Evolutionary conservation across 805 yeast genomes (phyloP).

Genomic region (Teunomyces lycoperdinae): DNA sequence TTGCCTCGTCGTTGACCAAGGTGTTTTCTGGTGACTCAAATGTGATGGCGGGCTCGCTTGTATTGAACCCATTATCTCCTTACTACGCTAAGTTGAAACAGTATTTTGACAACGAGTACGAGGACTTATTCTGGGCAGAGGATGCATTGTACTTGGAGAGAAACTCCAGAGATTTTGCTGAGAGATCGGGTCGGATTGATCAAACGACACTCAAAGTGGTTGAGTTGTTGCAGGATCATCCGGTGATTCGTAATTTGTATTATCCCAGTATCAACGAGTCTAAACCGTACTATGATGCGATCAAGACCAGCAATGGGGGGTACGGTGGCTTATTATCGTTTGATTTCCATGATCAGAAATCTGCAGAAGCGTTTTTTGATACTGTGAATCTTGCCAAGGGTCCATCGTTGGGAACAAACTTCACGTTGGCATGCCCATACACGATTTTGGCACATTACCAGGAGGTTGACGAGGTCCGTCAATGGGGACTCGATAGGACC

Average conservation of each 20-base stretch:
- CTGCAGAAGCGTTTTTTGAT: slow-evolving; percentile 75
- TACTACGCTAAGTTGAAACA: slow-evolving; percentile 49
- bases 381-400: slow-evolving; percentile 73
- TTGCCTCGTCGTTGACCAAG: slow-evolving; percentile 84
- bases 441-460: slow-evolving; percentile 80
- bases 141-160: slow-evolving; percentile 91
- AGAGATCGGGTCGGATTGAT: slow-evolving; percentile 58
- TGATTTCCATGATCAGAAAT: slow-evolving; percentile 59
- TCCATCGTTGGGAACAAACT: slow-evolving; percentile 87
- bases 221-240: slow-evolving; percentile 46
- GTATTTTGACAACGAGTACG: slow-evolving; percentile 52
- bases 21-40: slow-evolving; percentile 93
- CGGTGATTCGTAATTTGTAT: slow-evolving; percentile 60
- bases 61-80: slow-evolving; percentile 65
- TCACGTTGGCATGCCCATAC: slow-evolving; percentile 87
- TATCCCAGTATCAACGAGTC: slow-evolving; percentile 66
- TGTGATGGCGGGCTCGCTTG: slow-evolving; percentile 90
- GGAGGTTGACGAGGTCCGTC: slow-evolving; percentile 74
- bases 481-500: slow-evolving; percentile 80
- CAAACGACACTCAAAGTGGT: slow-evolving; percentile 54
- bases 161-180: slow-evolving; percentile 84
- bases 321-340: slow-evolving; percentile 86
- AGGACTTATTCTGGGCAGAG: slow-evolving; percentile 85
- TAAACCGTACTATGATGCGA: slow-evolving; percentile 63
- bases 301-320: slow-evolving; percentile 71